Conservation (phyloP, 495 filamentous ascomycete genomes). For the Neurospora africana region DNA sequence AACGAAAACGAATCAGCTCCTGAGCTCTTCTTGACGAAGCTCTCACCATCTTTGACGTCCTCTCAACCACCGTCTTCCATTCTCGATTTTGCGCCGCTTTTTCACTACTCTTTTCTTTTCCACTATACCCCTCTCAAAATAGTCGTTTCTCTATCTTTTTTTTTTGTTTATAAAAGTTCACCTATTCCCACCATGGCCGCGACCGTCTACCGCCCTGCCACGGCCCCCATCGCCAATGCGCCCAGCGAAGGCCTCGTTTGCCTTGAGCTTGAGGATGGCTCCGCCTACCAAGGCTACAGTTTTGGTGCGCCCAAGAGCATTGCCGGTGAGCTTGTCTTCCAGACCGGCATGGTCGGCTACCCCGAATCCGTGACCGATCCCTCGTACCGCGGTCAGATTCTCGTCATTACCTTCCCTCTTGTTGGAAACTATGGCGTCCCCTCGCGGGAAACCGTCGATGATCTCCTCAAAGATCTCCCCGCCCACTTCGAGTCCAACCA, state of each 20-base stretch:
- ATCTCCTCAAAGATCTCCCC: slow-evolving; percentile 70
- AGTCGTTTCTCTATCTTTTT: background rate
- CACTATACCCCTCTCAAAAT: background rate
- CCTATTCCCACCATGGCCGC: slow-evolving; percentile 27
- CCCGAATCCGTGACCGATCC: slow-evolving; percentile 98
- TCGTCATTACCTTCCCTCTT: slow-evolving; percentile 97
- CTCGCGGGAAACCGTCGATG: slow-evolving; percentile 68
- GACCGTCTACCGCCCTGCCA: slow-evolving; percentile 42
- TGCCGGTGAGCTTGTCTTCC: slow-evolving; percentile 94
- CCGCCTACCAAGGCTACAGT: slow-evolving; percentile 81
- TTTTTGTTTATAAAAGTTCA: background rate
- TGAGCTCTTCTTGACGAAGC: slow-evolving; percentile 7
- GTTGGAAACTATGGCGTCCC: slow-evolving; percentile 99
- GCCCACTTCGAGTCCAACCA: slow-evolving; percentile 84
- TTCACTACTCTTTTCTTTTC: background rate
- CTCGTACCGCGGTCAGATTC: slow-evolving; percentile 95
- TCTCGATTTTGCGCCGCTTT: slow-evolving; percentile 1
- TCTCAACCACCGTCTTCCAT: background rate
- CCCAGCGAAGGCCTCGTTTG: slow-evolving; percentile 52
- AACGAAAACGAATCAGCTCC: slow-evolving; percentile 1
- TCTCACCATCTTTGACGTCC: background rate
- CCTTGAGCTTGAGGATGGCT: slow-evolving; percentile 85
- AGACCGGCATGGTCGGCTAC: slow-evolving; percentile 99
- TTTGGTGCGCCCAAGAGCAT: slow-evolving; percentile 89
- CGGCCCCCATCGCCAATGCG: slow-evolving; percentile 36